phyloP scores from a whole-genome alignment of 2,329 filamentous ascomycete species.

The Venturia carpophila region DNA sequence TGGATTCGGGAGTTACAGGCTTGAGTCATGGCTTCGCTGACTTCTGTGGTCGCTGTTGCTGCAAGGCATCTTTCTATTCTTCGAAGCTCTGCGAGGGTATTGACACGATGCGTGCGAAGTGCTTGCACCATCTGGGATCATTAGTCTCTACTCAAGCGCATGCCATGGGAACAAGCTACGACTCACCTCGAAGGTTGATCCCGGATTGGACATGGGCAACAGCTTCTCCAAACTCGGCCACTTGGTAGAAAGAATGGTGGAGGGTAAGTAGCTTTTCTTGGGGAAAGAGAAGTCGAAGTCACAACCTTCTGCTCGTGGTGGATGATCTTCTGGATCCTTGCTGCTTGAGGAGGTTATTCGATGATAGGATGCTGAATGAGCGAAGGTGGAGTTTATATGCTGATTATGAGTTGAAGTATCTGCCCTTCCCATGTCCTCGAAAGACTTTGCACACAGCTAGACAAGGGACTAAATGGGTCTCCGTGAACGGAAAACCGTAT shows the following conservation, averaged over 20 bases:
- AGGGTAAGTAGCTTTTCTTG: not conserved
- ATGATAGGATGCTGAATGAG: constrained; percentile 1
- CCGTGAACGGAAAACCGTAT: not conserved
- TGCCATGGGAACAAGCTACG: not conserved
- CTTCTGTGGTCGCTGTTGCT: constrained; percentile 48
- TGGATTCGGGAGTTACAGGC: constrained; percentile 44
- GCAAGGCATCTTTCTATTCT: constrained; percentile 62
- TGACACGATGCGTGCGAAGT: constrained; percentile 59
- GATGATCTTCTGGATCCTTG: not conserved
- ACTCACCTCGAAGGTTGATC: not conserved
- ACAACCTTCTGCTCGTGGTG: constrained; percentile 4
- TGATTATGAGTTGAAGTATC: constrained; percentile 1
- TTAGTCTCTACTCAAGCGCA: not conserved
- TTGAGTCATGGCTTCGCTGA: constrained; percentile 58
- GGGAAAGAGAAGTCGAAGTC: constrained; percentile 5
- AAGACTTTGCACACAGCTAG: not conserved
- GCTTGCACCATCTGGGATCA: constrained; percentile 53
- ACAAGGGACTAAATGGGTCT: not conserved
- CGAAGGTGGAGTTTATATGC: constrained; percentile 5
- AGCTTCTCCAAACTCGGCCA: not conserved
- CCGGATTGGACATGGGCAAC: not conserved
- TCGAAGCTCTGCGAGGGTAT: constrained; percentile 64
- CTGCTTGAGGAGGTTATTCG: not conserved
- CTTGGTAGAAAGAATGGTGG: not conserved
- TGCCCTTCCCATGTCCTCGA: not conserved